These are phyloP conservation scores for Avena eriantha DNA, from an alignment of 176 grass and related monocot genomes.

Conservation along the genomic window DNA sequence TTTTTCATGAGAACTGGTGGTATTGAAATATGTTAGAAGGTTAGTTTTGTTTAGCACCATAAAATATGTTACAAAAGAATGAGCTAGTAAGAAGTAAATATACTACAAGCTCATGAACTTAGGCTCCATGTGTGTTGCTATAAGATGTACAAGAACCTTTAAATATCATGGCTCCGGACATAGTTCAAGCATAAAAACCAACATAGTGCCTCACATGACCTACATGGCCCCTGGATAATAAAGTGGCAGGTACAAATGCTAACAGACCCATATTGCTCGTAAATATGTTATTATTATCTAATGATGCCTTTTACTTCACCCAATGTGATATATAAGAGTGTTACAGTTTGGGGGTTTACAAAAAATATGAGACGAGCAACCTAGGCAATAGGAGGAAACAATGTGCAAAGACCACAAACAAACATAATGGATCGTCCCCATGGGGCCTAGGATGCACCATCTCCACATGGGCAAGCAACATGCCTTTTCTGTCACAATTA, in stretches of 20 bases:
- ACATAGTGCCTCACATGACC: background rate
- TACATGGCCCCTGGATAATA: background rate
- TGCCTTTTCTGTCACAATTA: conserved; percentile 4
- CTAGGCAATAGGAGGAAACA: background rate
- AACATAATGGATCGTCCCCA: background rate
- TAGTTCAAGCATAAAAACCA: conserved; percentile 26
- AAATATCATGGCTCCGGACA: background rate
- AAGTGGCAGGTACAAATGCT: background rate
- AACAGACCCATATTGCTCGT: background rate
- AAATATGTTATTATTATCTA: background rate
- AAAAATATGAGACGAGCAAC: background rate
- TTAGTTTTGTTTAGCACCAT: background rate
- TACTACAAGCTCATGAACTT: conserved; percentile 1
- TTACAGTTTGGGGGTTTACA: background rate
- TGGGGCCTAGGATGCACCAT: background rate
- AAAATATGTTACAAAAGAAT: background rate
- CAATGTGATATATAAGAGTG: conserved; percentile 1
- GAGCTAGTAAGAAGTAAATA: background rate
- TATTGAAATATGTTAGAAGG: background rate
- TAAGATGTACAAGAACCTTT: conserved; percentile 5
- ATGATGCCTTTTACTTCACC: background rate
- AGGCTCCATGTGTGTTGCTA: conserved; percentile 10
- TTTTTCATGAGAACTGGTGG: conserved; percentile 12
- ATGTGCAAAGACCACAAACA: background rate
- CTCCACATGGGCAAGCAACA: conserved; percentile 27